A percentile compares a stretch with the other conserved stretches of the same genome.
Evolutionary conservation across 1,284 basidiomycete genomes (phyloP).

Genomic region (Volvariella volvacea): DNA sequence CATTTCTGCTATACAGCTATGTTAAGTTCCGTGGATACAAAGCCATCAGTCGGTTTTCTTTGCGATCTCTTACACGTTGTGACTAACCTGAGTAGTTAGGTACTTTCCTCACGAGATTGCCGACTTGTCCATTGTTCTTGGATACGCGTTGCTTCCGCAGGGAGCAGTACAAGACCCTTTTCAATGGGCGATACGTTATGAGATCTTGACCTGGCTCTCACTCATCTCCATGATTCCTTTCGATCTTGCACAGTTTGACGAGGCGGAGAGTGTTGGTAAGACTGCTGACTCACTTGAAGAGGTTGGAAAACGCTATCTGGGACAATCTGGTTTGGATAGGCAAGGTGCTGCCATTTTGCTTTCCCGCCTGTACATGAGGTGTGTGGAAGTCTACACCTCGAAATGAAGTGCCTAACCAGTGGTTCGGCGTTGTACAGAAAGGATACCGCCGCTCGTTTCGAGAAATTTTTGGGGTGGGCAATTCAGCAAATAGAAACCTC

Average conservation of each 20-base stretch:
- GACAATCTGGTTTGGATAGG: slow-evolving; percentile 72
- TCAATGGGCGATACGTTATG: slow-evolving; percentile 82
- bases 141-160: slow-evolving; percentile 49
- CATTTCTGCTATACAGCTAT: slow-evolving; percentile 74
- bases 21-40: slow-evolving; percentile 92
- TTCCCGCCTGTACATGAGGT: slow-evolving; percentile 76
- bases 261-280: slow-evolving; percentile 36
- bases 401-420: not conserved
- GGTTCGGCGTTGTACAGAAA: slow-evolving; percentile 37
- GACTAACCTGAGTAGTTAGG: slow-evolving; percentile 48
- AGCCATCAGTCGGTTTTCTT: slow-evolving; percentile 69
- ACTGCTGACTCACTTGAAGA: slow-evolving; percentile 52
- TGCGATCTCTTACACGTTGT: slow-evolving; percentile 7
- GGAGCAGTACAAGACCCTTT: slow-evolving; percentile 34
- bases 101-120: slow-evolving; percentile 89
- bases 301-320: slow-evolving; percentile 56
- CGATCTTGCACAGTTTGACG: slow-evolving; percentile 80
- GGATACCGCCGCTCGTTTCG: slow-evolving; percentile 48
- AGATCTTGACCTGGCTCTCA: slow-evolving; percentile 88
- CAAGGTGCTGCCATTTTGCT: slow-evolving; percentile 73
- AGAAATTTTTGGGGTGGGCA: slow-evolving; percentile 46
- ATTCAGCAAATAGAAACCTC: slow-evolving; percentile 25
- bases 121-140: slow-evolving; percentile 73
- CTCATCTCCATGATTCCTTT: slow-evolving; percentile 95
- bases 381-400: slow-evolving; percentile 11